Base-by-base conservation (phyloP, 2,329 filamentous ascomycete genomes). In the Arthrobotrys conoides region DNA sequence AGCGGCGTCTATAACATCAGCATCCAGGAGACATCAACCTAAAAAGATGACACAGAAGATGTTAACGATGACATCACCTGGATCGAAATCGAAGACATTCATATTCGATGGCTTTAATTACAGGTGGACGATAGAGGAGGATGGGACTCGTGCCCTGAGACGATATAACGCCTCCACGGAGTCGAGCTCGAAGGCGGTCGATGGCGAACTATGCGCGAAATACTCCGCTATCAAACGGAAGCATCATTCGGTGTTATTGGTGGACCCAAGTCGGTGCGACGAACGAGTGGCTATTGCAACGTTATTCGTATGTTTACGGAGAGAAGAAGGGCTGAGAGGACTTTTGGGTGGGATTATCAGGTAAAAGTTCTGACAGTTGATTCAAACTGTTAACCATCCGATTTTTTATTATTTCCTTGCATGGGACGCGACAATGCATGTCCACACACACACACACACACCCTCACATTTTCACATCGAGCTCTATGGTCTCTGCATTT, bases 31-130 rank as follows among this genome's bases (percentile, higher is more conserved):
- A 36, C 68, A 72, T 36, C 68, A 71, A 33, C 68, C 61, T 2
- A 78, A 72, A 51, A 78, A 78, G 36, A 68, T 78, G 75, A 49
- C 75, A 18, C 75, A 78, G 48, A 71, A 78, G 12, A 78, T 78
- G 75, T 46, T 78, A 16, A 78, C 75, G 2, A 78, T 78, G 63
- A 78, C 75, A 20, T 78, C 75, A 4, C 75, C 75, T 18, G 75
- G 75, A 12, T 36, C 63, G 3, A 78, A 78, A 36, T 49, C 63
- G 1, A 71, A 72, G 36, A 38, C 46, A 0, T 78, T 78, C 24
- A 63, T 68, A 41, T 78, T 72, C 51, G 75, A 78, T 8, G 36
- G 46, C 0, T 78, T 69, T 22, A 65, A 68, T 24, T 78, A 72
- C 33, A 55, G 68, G 27, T 78, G 75, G 75, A 22, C 67, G 10